phyloP scores from a whole-genome alignment of 331 rosid species.

The Quercus lobata region DNA sequence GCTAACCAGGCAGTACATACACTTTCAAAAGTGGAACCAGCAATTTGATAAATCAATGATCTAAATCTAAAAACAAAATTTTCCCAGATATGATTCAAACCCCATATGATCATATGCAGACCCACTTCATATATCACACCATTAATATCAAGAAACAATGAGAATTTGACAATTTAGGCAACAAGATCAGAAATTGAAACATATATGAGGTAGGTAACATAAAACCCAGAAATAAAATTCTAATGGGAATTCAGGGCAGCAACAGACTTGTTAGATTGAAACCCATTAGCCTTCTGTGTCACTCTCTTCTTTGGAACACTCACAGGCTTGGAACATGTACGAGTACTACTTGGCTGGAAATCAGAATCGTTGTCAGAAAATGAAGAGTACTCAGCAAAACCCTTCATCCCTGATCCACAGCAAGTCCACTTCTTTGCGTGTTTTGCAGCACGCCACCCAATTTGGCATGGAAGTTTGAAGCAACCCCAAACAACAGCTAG shows the following conservation, averaged over 20 bases:
- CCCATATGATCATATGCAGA: not conserved
- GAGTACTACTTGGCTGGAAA: constrained; percentile 5
- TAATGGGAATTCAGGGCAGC: not conserved
- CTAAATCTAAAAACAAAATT: too few species aligned
- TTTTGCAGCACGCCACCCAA: constrained; percentile 35
- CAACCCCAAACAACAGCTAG: constrained; percentile 35
- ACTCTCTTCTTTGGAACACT: constrained; percentile 7
- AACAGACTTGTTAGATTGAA: not conserved
- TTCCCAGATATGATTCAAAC: too few species aligned
- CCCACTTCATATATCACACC: too few species aligned
- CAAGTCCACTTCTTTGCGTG: constrained; percentile 30
- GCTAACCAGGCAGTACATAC: too few species aligned
- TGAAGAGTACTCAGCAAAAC: constrained; percentile 43
- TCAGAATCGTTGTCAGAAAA: constrained; percentile 60
- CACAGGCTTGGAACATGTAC: not conserved
- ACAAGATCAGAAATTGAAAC: not conserved
- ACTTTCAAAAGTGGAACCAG: too few species aligned
- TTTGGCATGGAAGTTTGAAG: constrained; percentile 46
- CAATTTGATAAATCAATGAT: too few species aligned
- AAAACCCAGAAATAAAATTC: not conserved
- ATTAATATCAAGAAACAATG: not conserved
- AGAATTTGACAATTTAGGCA: not conserved
- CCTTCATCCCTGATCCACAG: constrained; percentile 28
- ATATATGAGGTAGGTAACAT: not conserved
- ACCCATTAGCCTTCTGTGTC: not conserved